phyloP scores from a whole-genome alignment of 2,329 filamentous ascomycete genomes.

The Aurifilum marmelostoma region DNA sequence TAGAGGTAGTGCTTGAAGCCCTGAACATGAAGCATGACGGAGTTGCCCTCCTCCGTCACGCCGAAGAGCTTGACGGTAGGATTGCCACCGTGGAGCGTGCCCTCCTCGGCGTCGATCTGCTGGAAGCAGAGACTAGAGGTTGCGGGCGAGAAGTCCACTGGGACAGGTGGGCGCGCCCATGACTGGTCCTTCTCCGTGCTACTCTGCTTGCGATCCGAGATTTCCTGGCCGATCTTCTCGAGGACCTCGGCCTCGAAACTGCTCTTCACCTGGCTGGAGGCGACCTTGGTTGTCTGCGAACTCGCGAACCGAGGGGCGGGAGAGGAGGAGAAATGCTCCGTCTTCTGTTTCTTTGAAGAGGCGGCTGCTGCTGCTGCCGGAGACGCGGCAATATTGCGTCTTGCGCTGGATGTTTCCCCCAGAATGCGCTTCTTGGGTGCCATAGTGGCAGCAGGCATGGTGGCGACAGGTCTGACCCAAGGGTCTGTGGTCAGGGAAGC shows the following conservation, averaged over 20 bases:
- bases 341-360: constrained; percentile 77
- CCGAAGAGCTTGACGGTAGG: constrained; percentile 90
- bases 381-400: constrained; percentile 61
- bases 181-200: constrained; percentile 93
- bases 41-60: constrained; percentile 82
- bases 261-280: constrained; percentile 83
- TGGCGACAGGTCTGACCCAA: constrained; percentile 18
- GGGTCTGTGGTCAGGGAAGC: neutral
- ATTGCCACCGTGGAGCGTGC: constrained; percentile 74
- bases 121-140: constrained; percentile 83
- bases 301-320: constrained; percentile 62
- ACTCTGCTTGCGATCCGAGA: constrained; percentile 79
- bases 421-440: constrained; percentile 75
- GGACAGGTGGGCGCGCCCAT: constrained; percentile 69
- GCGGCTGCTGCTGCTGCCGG: constrained; percentile 51
- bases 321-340: constrained; percentile 65
- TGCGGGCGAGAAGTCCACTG: constrained; percentile 56
- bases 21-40: constrained; percentile 91
- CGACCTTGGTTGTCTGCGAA: constrained; percentile 66
- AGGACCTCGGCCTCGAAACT: constrained; percentile 92
- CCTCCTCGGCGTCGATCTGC: constrained; percentile 94
- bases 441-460: constrained; percentile 51
- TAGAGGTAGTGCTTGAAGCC: constrained; percentile 97
- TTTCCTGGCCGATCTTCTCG: constrained; percentile 94
- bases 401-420: constrained; percentile 67